These are phyloP conservation scores for Trypanosoma lewisi DNA, from an alignment of 208 protist species.

Conservation along the genomic window DNA sequence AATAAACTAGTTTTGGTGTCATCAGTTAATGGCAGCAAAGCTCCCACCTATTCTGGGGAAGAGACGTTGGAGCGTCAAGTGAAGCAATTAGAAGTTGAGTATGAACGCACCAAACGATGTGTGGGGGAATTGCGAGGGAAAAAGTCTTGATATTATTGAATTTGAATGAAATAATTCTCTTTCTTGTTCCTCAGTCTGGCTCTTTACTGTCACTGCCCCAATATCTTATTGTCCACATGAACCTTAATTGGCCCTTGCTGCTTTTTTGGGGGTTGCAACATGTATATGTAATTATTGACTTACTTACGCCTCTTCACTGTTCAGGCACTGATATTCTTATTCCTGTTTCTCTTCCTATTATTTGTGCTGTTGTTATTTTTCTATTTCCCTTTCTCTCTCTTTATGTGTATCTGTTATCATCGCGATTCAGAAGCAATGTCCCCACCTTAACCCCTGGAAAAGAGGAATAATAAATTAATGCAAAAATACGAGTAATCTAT, in stretches of 20 bases:
- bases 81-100: not conserved
- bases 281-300: no score
- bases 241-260: no score
- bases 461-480: no score
- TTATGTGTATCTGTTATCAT: constrained; percentile 11
- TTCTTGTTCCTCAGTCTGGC: no score
- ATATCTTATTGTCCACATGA: no score
- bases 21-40: not conserved
- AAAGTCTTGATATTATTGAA: no score
- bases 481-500: constrained; percentile 34
- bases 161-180: no score
- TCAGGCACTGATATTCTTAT: no score
- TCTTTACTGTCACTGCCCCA: no score
- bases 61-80: not conserved
- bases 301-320: no score
- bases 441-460: no score
- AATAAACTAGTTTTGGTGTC: not conserved
- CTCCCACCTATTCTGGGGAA: not conserved
- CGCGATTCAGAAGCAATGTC: not conserved
- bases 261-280: no score
- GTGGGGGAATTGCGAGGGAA: not conserved
- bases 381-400: constrained; percentile 1
- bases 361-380: constrained; percentile 3
- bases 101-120: not conserved
- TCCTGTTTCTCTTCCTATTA: not conserved